Base-by-base conservation (phyloP, 345 rosid species). In the Viola odorata region DNA sequence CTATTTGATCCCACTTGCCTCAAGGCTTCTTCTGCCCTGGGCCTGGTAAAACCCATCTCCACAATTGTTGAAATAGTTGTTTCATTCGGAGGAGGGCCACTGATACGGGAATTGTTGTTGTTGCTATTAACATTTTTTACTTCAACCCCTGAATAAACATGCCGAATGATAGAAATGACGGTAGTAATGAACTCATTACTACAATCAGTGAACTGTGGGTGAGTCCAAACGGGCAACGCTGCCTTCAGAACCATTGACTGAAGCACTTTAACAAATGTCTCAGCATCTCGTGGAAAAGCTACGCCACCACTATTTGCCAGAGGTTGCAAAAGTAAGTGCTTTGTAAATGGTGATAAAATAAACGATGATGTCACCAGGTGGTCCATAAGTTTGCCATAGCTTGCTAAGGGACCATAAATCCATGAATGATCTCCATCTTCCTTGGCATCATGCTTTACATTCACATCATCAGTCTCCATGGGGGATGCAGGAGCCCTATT, bases 31-130 rank as follows among this genome's bases (percentile, higher is more conserved):
- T 92, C 98, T 6, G 96, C 98, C 76, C 98, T 84, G 48, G 88
- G 55, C 75, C 98, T 85, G 61, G 96, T 66, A 75, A 92, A 92
- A 38, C 98, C 98, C 98, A 92, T 92, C 83, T 92, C 98, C 73
- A 76, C 96, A 71, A 92, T 89, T 48, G 96, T 89, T 61, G 84
- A 71, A 75, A 92, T 87, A 48, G 98, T 36, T 48, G 87, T 74
- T 83, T 92, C 98, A 78, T 78, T 92, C 16, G 86, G 98, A 66
- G 96, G 98, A 10, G 98, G 91, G 3, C 87, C 96, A 72, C 77
- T 75, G 37, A 87, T 69, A 62, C 87, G 96, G 58, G 94, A 65
- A 69, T 79, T 70, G 40, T 69, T 70, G 40, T 69, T 75, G 65
- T 37, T 82, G 71, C 80, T 80, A 59, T 57, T 74, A 8, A 73